Conservation (phyloP, 441 rosid genomes). For the Macaranga tanarius region DNA sequence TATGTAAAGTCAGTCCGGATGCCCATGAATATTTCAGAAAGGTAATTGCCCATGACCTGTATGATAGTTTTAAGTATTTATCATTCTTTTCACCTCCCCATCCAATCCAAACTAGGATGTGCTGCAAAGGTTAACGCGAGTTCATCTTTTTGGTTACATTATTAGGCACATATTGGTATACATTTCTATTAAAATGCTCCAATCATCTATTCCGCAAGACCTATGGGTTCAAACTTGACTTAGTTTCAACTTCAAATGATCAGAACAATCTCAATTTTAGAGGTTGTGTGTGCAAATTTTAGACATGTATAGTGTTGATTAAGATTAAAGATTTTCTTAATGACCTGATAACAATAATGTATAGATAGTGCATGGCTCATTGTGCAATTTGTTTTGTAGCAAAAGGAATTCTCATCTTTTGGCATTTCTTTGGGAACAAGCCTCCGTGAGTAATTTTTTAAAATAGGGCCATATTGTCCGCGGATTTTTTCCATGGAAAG, state of each 20-base stretch:
- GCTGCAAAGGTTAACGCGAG: constrained; percentile 11
- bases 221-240: not conserved
- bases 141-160: constrained; percentile 1
- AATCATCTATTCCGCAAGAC: constrained; percentile 6
- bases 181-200: constrained; percentile 7
- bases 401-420: constrained; percentile 8
- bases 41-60: constrained; percentile 46
- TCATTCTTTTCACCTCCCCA: not conserved
- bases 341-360: not conserved
- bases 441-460: not conserved
- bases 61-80: constrained; percentile 15
- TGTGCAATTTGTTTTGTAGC: not conserved
- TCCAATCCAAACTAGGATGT: not conserved
- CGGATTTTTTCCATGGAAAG: constrained; percentile 2
- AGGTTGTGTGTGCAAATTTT: constrained; percentile 7
- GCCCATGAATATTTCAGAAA: constrained; percentile 85
- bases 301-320: not conserved
- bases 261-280: not conserved
- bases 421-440: not conserved
- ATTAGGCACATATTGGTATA: not conserved
- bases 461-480: not conserved
- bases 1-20: constrained; percentile 83
- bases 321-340: constrained; percentile 6
- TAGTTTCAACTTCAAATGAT: constrained; percentile 8
- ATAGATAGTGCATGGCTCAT: not conserved